phyloP scores from a whole-genome alignment of 495 filamentous ascomycete genomes.

The Darksidea phi region DNA sequence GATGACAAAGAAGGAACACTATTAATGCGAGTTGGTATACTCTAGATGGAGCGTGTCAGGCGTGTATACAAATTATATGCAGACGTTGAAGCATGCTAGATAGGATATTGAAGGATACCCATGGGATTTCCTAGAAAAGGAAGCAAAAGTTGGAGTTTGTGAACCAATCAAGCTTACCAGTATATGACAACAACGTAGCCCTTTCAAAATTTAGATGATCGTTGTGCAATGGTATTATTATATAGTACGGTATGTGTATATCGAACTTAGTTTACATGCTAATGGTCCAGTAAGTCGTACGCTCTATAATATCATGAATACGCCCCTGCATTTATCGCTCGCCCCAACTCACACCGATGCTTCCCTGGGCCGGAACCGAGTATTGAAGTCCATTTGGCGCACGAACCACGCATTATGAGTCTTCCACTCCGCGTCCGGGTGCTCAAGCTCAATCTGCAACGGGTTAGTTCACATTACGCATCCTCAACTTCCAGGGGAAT shows the following conservation, averaged over 20 bases:
- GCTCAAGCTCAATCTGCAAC: constrained; percentile 52
- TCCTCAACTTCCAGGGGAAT: background rate
- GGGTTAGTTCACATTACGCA: constrained; percentile 8
- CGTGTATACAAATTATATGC: background rate
- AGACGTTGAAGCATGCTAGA: background rate
- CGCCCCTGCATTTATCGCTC: too few species aligned
- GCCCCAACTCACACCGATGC: background rate
- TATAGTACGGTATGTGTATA: too few species aligned
- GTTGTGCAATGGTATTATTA: too few species aligned
- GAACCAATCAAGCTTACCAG: too few species aligned
- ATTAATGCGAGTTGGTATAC: background rate
- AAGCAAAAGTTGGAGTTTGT: too few species aligned
- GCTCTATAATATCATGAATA: too few species aligned
- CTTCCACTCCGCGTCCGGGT: constrained; percentile 62
- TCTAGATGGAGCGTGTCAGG: background rate
- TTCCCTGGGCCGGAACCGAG: constrained; percentile 51
- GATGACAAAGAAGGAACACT: background rate
- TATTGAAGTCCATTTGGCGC: constrained; percentile 63
- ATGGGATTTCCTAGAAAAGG: background rate
- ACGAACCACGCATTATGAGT: constrained; percentile 73
- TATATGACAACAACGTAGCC: too few species aligned
- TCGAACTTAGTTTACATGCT: too few species aligned
- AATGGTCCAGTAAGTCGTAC: too few species aligned
- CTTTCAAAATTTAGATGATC: too few species aligned
- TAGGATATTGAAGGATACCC: background rate